Conservation (phyloP, 2,329 filamentous ascomycete species). For the Alternaria sp. region DNA sequence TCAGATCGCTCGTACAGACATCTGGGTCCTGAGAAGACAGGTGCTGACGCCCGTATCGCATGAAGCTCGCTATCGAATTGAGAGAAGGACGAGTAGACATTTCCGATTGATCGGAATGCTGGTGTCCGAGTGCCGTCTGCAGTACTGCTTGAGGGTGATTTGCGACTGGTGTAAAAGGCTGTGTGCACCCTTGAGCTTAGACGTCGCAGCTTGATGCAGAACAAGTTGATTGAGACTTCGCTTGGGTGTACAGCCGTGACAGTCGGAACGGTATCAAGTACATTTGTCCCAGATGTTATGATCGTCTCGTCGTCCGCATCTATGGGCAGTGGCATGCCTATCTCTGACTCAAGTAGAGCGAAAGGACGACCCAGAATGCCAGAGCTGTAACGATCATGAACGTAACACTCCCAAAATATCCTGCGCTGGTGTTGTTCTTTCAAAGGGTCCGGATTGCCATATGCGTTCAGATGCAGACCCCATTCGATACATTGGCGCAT, state of each 20-base stretch:
- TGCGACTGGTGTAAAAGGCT: constrained; percentile 30
- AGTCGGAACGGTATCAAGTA: not conserved
- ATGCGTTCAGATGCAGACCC: constrained; percentile 41
- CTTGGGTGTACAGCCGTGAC: constrained; percentile 9
- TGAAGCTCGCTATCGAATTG: constrained; percentile 48
- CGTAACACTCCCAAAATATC: constrained; percentile 58
- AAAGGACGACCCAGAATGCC: constrained; percentile 54
- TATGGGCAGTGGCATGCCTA: constrained; percentile 49
- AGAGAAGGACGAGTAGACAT: not conserved
- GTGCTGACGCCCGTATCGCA: constrained; percentile 47
- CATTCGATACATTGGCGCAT: constrained; percentile 54
- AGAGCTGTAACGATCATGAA: constrained; percentile 57
- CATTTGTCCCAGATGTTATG: constrained; percentile 4
- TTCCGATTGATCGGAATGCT: not conserved
- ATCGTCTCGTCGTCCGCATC: constrained; percentile 45
- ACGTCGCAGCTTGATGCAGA: constrained; percentile 50
- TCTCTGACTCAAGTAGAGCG: constrained; percentile 53
- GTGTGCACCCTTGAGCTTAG: constrained; percentile 54
- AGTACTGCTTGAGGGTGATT: not conserved
- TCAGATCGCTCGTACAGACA: constrained; percentile 56
- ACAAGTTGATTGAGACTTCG: constrained; percentile 53
- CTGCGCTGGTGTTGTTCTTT: constrained; percentile 51
- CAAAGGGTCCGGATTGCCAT: constrained; percentile 19
- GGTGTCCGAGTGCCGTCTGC: not conserved
- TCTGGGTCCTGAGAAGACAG: constrained; percentile 43